Evolutionary conservation across 768 basidiomycete genomes (phyloP).

Genomic region (Lactarius trivialis): DNA sequence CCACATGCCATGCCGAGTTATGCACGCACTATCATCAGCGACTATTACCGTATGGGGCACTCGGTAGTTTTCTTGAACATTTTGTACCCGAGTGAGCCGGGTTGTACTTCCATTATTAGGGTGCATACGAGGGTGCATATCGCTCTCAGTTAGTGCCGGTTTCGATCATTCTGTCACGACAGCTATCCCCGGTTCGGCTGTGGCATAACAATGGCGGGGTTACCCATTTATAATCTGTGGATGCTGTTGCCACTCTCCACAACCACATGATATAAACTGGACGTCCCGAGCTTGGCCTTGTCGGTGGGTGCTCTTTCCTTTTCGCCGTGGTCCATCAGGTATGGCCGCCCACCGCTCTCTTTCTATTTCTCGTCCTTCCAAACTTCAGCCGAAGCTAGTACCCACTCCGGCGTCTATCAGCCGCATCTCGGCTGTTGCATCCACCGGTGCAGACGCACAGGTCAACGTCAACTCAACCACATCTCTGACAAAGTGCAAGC

Average conservation of each 20-base stretch:
- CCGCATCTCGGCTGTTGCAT: conserved; percentile 9
- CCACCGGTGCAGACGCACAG: background rate
- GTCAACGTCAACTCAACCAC: background rate
- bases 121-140: too few species aligned
- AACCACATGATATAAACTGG: conserved; percentile 16
- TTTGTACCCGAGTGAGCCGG: background rate
- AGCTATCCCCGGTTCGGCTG: conserved; percentile 8
- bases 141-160: conserved; percentile 1
- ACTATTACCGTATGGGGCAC: background rate
- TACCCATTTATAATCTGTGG: conserved; percentile 3
- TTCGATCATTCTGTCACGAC: conserved; percentile 10
- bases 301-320: conserved; percentile 1
- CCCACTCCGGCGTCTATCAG: conserved; percentile 13
- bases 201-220: conserved; percentile 15
- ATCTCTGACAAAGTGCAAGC: background rate
- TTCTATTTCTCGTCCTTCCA: conserved; percentile 20
- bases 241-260: conserved; percentile 11
- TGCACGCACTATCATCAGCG: background rate
- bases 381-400: conserved; percentile 16
- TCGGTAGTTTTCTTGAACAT: background rate
- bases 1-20: conserved; percentile 23
- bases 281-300: background rate
- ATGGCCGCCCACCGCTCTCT: conserved; percentile 7
- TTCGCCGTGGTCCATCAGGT: conserved; percentile 10
- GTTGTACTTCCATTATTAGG: background rate